Evolutionary conservation across 2,329 filamentous ascomycete genomes (phyloP), one percentile per base, ranked within the genome.

Genomic region (Colletotrichum sublineola): DNA sequence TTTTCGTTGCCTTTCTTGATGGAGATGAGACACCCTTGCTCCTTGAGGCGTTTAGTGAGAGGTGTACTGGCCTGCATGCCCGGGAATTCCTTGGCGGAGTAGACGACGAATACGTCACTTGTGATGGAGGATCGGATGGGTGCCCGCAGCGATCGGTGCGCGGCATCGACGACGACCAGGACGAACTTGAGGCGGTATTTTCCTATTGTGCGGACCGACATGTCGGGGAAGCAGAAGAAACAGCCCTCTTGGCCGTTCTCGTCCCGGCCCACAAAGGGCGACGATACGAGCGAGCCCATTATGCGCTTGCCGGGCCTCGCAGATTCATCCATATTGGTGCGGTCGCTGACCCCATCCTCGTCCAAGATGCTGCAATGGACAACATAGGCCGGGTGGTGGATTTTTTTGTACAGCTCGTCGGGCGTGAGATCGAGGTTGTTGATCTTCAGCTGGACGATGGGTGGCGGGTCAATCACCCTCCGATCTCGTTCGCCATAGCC

Each of bases 1-100:
- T 89, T 91, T 71, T 94, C 92, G 75, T 94, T 95, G 18, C 94
- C 94, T 79, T 96, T 96, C 83, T 96, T 96, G 74, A 96, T 93
- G 46, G 93, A 93, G 73, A 96, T 95, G 62, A 94, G 90, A 77
- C 94, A 94, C 5, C 94, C 94, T 81, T 96, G 94, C 77, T 93
- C 87, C 80, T 94, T 94, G 69, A 96, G 83, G 42, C 88, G 86
- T 79, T 93, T 93, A 1, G 94, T 94, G 48, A 96, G 82, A 24
- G 88, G 85, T 36, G 92, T 95, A 79, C 92, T 95, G 1, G 93
- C 91, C 69, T 91, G 87, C 93, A 96, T 96, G 7, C 94, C 94
- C 0, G 93, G 93, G 73, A 96, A 96, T 78, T 96, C 93, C 79
- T 96, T 96, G 55, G 94, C 94, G 55, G 92, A 95, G 80, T 92